Evolutionary conservation across 2,329 filamentous ascomycete genomes (phyloP).

Genomic region (Colletotrichum sp.): DNA sequence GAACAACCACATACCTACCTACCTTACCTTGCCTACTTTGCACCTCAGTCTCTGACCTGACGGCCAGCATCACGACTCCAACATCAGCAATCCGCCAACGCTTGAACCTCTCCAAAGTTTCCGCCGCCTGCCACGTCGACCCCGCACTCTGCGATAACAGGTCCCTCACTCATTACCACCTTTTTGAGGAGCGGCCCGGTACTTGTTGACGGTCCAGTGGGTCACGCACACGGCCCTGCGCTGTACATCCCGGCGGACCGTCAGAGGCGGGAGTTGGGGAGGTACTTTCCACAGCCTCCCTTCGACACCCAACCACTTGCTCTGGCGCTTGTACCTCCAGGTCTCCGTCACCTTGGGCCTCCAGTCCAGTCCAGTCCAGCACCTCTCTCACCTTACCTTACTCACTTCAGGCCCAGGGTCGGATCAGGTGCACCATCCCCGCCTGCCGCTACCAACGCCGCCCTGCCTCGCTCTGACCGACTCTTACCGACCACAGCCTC

Average conservation of each 20-base stretch:
- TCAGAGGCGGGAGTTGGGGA: neutral
- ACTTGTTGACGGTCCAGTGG: neutral
- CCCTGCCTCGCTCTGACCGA: constrained; percentile 16
- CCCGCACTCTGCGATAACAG: constrained; percentile 1
- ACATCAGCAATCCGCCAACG: neutral
- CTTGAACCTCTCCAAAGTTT: neutral
- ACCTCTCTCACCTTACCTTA: neutral
- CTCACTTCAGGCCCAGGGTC: neutral
- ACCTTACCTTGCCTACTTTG: neutral
- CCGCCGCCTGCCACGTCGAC: neutral
- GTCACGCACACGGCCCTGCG: neutral
- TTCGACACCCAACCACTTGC: neutral
- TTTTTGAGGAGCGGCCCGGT: neutral
- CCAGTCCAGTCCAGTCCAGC: neutral
- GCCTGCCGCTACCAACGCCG: constrained; percentile 4
- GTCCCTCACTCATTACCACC: neutral
- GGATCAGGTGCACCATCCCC: constrained; percentile 17
- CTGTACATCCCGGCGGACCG: neutral
- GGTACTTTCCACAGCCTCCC: neutral
- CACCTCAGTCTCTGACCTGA: neutral
- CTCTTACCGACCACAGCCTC: constrained; percentile 17
- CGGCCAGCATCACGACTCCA: neutral
- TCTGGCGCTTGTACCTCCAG: constrained; percentile 1
- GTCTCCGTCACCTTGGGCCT: neutral
- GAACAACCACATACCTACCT: neutral